These are phyloP conservation scores for Malassezia yamatoensis DNA, from an alignment of 1,284 basidiomycete genomes.

Conservation along the genomic window DNA sequence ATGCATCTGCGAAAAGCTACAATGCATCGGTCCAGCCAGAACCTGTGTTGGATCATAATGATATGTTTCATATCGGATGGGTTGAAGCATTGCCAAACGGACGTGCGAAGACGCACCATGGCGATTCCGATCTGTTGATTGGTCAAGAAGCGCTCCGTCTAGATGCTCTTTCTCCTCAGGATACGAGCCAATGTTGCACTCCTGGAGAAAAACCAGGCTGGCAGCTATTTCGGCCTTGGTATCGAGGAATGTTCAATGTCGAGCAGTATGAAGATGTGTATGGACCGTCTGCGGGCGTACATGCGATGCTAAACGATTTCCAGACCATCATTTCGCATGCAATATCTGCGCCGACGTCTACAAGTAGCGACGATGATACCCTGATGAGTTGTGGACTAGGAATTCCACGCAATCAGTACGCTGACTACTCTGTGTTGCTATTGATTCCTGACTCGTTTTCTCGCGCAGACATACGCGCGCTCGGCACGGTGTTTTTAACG, in stretches of 20 bases:
- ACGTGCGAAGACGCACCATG: neutral
- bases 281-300: constrained; percentile 28
- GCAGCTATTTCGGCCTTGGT: constrained; percentile 42
- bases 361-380: constrained; percentile 19
- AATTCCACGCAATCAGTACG: constrained; percentile 21
- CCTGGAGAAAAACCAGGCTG: constrained; percentile 17
- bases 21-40: constrained; percentile 37
- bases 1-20: constrained; percentile 38
- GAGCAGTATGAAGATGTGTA: constrained; percentile 34
- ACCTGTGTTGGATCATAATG: constrained; percentile 40
- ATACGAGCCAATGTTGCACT: neutral
- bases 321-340: constrained; percentile 34
- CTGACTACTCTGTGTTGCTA: constrained; percentile 65
- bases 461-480: constrained; percentile 67
- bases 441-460: constrained; percentile 89
- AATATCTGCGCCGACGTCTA: constrained; percentile 32
- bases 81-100: constrained; percentile 22
- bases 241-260: constrained; percentile 34
- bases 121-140: constrained; percentile 26
- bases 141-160: constrained; percentile 41
- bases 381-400: constrained; percentile 32
- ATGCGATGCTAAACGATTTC: constrained; percentile 36
- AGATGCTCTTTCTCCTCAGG: constrained; percentile 21
- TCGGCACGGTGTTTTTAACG: constrained; percentile 65
- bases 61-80: constrained; percentile 42